Evolutionary conservation across 2,329 filamentous ascomycete species (phyloP).

Genomic region (Cladosporium sp.): DNA sequence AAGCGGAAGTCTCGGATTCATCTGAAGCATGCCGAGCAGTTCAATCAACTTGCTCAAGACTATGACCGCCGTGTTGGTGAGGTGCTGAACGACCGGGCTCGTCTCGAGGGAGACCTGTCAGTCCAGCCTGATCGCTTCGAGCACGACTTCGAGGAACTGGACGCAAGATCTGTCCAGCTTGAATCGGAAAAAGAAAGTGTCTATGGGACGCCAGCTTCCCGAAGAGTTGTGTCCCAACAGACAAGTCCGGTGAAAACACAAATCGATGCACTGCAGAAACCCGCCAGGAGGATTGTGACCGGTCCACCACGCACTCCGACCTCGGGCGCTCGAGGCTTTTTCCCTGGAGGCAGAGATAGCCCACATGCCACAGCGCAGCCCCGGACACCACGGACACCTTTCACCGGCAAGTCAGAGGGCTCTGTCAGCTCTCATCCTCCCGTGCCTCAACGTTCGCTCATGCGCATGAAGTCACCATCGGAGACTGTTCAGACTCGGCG

Average conservation of each 20-base stretch:
- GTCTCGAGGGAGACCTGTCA: constrained; percentile 30
- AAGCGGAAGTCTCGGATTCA: constrained; percentile 34
- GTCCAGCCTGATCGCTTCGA: constrained; percentile 32
- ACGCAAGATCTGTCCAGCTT: constrained; percentile 23
- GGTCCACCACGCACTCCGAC: constrained; percentile 21
- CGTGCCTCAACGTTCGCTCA: constrained; percentile 19
- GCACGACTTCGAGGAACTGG: constrained; percentile 26
- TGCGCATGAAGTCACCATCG: constrained; percentile 22
- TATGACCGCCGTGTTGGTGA: constrained; percentile 31
- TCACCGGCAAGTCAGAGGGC: constrained; percentile 10
- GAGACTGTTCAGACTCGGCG: constrained; percentile 16
- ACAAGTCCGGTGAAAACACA: background rate
- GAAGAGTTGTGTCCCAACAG: background rate
- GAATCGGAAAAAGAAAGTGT: constrained; percentile 21
- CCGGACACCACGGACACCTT: constrained; percentile 10
- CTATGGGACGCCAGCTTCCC: constrained; percentile 9
- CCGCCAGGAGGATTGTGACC: constrained; percentile 6
- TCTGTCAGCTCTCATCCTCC: constrained; percentile 15
- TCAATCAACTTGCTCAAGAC: constrained; percentile 30
- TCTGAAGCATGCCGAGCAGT: constrained; percentile 31
- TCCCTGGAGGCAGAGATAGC: constrained; percentile 18
- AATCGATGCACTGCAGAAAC: background rate
- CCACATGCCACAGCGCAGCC: constrained; percentile 22
- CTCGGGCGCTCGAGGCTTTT: constrained; percentile 23
- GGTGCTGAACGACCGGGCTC: constrained; percentile 26